Evolutionary conservation across 192 early-diverging fungal species (phyloP).

Genomic region (Coemansia sp.): DNA sequence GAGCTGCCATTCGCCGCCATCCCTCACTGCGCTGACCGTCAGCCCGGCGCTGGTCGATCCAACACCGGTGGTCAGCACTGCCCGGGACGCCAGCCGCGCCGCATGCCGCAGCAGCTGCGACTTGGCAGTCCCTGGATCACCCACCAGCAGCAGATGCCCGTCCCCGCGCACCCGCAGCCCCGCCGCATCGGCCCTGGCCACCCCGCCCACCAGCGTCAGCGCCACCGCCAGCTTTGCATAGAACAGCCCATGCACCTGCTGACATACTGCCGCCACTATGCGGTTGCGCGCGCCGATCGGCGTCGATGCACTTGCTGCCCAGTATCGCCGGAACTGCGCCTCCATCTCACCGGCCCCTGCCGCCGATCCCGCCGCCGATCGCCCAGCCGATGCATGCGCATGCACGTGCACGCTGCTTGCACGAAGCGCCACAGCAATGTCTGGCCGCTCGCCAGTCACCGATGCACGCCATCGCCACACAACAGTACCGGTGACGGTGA

Average conservation of each 20-base stretch:
- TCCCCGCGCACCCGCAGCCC: slow-evolving; percentile 95
- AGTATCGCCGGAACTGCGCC: slow-evolving; percentile 68
- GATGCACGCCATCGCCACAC: slow-evolving; percentile 82
- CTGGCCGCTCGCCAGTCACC: slow-evolving; percentile 89
- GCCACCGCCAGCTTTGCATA: slow-evolving; percentile 94
- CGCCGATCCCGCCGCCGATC: no score
- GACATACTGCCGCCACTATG: slow-evolving; percentile 90
- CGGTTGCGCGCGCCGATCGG: slow-evolving; percentile 72
- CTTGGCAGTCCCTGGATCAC: slow-evolving; percentile 87
- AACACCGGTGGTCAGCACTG: slow-evolving; percentile 84
- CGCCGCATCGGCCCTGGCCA: slow-evolving; percentile 84
- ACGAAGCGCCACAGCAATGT: slow-evolving; percentile 92
- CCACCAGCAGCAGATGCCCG: slow-evolving; percentile 93
- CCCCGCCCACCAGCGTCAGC: slow-evolving; percentile 92
- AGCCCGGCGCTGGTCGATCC: slow-evolving; percentile 83
- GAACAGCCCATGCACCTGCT: slow-evolving; percentile 96
- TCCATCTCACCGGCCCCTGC: no score
- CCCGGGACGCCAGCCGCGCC: slow-evolving; percentile 81
- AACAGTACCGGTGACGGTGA: slow-evolving; percentile 93
- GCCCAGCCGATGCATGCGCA: slow-evolving; percentile 38
- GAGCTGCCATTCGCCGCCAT: slow-evolving; percentile 83
- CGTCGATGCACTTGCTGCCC: slow-evolving; percentile 82
- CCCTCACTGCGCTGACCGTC: slow-evolving; percentile 79
- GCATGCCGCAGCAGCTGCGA: slow-evolving; percentile 84
- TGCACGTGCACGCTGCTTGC: slow-evolving; percentile 91